These are phyloP conservation scores for Forsythia suspensa DNA, from an alignment of 257 asterid species.

Conservation along the genomic window DNA sequence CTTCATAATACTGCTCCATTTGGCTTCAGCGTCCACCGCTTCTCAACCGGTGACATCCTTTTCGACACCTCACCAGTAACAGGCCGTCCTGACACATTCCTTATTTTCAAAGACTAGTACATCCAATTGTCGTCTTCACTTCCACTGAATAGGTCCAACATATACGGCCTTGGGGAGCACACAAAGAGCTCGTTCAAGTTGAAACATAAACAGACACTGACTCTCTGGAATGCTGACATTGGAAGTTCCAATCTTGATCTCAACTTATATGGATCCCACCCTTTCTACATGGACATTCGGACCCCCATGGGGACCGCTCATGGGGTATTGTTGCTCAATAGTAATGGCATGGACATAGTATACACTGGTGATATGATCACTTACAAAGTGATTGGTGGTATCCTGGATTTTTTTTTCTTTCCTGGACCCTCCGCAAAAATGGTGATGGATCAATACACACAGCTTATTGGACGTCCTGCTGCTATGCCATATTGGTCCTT, in stretches of 20 bases:
- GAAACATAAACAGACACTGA: constrained; percentile 35
- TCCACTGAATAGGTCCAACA: constrained; percentile 29
- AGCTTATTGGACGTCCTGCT: constrained; percentile 33
- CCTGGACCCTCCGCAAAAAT: constrained; percentile 24
- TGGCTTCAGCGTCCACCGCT: constrained; percentile 37
- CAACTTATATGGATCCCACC: constrained; percentile 52
- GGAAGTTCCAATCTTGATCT: constrained; percentile 34
- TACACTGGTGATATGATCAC: constrained; percentile 27
- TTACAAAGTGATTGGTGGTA: constrained; percentile 32
- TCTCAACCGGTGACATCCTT: constrained; percentile 39
- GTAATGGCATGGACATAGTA: constrained; percentile 36
- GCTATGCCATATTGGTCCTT: constrained; percentile 41
- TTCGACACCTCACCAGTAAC: constrained; percentile 33
- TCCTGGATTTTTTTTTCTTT: constrained; percentile 29
- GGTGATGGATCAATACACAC: constrained; percentile 37
- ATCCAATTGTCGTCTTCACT: constrained; percentile 48
- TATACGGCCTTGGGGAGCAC: constrained; percentile 57
- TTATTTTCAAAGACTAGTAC: constrained; percentile 49
- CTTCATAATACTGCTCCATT: constrained; percentile 42
- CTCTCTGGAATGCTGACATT: constrained; percentile 50
- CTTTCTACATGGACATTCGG: constrained; percentile 42
- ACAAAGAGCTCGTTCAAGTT: constrained; percentile 40
- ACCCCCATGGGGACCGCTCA: constrained; percentile 17
- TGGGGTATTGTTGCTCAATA: constrained; percentile 33
- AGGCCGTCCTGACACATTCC: constrained; percentile 21